These are phyloP conservation scores for Collybia sp. DNA, from an alignment of 768 basidiomycete genomes.

Conservation along the genomic window DNA sequence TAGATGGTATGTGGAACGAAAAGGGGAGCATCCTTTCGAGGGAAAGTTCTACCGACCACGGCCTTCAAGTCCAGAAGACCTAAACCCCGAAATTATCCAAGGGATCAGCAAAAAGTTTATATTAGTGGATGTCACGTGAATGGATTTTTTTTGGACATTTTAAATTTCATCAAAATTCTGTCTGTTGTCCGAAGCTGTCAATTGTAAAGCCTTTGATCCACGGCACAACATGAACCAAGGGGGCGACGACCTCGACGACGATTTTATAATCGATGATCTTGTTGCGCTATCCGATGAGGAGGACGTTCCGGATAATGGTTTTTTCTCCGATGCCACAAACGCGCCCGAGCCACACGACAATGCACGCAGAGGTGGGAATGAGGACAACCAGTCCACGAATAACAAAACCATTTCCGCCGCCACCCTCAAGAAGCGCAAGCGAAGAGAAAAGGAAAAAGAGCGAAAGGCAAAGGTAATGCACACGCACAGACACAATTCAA, in stretches of 20 bases:
- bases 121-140: no score
- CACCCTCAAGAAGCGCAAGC: conserved; percentile 58
- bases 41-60: conserved; percentile 1
- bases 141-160: no score
- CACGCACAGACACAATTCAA: conserved; percentile 6
- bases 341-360: conserved; percentile 29
- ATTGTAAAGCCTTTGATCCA: no score
- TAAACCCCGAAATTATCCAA: no score
- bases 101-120: no score
- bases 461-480: conserved; percentile 58
- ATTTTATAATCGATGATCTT: conserved; percentile 68
- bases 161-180: no score
- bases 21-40: conserved; percentile 6
- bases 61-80: no score
- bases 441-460: conserved; percentile 71
- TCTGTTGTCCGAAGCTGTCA: no score
- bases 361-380: conserved; percentile 22
- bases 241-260: conserved; percentile 83
- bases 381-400: background rate
- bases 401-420: no score
- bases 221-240: conserved; percentile 26
- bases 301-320: conserved; percentile 22
- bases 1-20: background rate
- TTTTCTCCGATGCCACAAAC: conserved; percentile 27
- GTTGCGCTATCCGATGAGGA: conserved; percentile 64